Base-by-base conservation (phyloP, 139 green algal genomes). In the Coelastrella sp. region DNA sequence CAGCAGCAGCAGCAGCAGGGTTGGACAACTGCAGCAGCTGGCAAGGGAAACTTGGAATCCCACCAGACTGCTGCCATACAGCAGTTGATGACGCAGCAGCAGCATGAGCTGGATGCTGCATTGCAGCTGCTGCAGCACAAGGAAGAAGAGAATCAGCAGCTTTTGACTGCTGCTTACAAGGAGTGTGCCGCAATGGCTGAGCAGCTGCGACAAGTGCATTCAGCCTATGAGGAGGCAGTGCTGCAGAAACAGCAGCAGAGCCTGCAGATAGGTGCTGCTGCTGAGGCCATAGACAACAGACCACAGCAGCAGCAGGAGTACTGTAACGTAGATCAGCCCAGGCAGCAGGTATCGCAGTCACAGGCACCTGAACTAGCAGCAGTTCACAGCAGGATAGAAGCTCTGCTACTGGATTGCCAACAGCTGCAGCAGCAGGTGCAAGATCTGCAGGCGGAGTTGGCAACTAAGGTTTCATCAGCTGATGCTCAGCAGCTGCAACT, bases 71-170 rank as follows among this genome's bases (percentile, higher is more conserved):
- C 14, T 8, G 66, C 84, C 49, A 73, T 88, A 15, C 84, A 88
- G 84, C 66, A 80, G 68, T 68, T 88, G 6, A 80, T 88, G 66
- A 68, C 68, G 61, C 84, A 88, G 84, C 84, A 88, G 84, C 84
- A 88, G 84, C 84, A 78, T n/a, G 84, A 88, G 49, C 84, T 88
- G 15, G 84, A 88, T n/a, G 68, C 35, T n/a, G 84, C 84, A 17
- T 57, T 88, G 49, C 14, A 68, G 84, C 25, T 88, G 84, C 84
- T 88, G 84, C 84, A 88, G 84, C 35, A 81, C 25, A 56, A 58
- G 35, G 84, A 88, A 68, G 68, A 88, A 49, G 66, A 73, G 8
- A 88, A 88, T 8, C 84, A 88, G 84, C 49, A 57, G 49, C 8
- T 81, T 66, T 66, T 88, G 49, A 8, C 66, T 25, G 68, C 74